These are phyloP conservation scores for Tephrocybe sp. DNA, from an alignment of 768 basidiomycete genomes.

Conservation along the genomic window DNA sequence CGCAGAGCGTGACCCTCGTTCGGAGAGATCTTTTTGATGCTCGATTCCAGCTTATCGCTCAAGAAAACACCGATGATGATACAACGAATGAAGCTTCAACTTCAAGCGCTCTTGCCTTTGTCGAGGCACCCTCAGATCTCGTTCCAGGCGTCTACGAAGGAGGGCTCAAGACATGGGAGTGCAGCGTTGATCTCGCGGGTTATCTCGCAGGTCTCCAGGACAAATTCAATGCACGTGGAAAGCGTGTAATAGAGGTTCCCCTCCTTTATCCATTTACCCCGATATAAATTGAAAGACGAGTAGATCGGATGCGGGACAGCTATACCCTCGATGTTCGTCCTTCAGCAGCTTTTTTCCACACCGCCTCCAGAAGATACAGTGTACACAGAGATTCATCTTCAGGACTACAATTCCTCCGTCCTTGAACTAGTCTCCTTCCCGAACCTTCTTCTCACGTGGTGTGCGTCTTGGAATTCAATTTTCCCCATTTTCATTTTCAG, in stretches of 20 bases:
- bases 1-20: constrained; percentile 40
- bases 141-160: constrained; percentile 94
- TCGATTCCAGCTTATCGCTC: constrained; percentile 87
- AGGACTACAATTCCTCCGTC: constrained; percentile 90
- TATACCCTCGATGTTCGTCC: constrained; percentile 75
- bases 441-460: constrained; percentile 80
- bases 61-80: constrained; percentile 29
- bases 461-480: constrained; percentile 43
- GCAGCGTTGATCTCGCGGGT: constrained; percentile 81
- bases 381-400: constrained; percentile 68
- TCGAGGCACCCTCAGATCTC: constrained; percentile 87
- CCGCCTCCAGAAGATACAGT: constrained; percentile 2
- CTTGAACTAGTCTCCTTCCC: constrained; percentile 78
- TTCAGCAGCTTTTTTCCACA: constrained; percentile 56
- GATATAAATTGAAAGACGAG: not conserved
- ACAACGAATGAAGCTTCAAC: not conserved
- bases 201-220: constrained; percentile 47
- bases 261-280: too few species aligned
- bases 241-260: constrained; percentile 71
- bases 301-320: constrained; percentile 95
- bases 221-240: constrained; percentile 36
- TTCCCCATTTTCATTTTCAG: not conserved
- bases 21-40: constrained; percentile 94
- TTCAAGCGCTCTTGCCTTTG: constrained; percentile 45
- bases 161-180: constrained; percentile 98